Evolutionary conservation across 2,329 filamentous ascomycete genomes (phyloP).

Genomic region (Chlorencoelia australis): DNA sequence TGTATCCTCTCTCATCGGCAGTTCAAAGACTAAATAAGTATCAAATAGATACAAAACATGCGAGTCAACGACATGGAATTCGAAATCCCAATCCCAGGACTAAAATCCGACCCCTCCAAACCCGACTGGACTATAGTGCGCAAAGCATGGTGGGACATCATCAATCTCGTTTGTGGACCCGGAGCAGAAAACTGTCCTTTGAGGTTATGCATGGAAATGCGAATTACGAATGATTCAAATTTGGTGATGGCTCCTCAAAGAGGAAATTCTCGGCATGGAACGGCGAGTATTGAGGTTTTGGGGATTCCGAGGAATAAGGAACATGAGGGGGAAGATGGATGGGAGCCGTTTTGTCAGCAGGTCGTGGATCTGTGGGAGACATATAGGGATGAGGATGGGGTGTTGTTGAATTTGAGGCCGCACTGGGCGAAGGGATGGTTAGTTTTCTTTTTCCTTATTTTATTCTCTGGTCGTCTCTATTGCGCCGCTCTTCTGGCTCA

Average conservation of each 20-base stretch:
- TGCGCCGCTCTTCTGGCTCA: neutral
- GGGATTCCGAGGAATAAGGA: conserved; percentile 34
- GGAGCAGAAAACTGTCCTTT: too few species aligned
- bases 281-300: conserved; percentile 34
- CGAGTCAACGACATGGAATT: conserved; percentile 36
- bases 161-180: too few species aligned
- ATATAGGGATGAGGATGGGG: conserved; percentile 26
- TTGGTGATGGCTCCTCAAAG: conserved; percentile 36
- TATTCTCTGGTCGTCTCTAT: too few species aligned
- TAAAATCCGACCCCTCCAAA: conserved; percentile 22
- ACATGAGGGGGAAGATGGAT: conserved; percentile 29
- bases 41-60: conserved; percentile 33
- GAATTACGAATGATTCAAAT: conserved; percentile 34
- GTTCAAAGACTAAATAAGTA: neutral
- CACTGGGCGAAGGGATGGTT: conserved; percentile 38
- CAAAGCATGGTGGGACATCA: conserved; percentile 41
- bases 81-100: conserved; percentile 33
- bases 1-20: neutral
- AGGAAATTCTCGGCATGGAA: conserved; percentile 33
- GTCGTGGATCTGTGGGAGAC: conserved; percentile 34
- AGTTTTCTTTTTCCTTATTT: neutral
- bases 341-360: conserved; percentile 32
- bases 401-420: conserved; percentile 20
- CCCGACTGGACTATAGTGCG: conserved; percentile 35
- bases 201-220: conserved; percentile 35